Percentiles rank a stretch among this genome's conserved stretches.
Evolutionary conservation across 1,284 basidiomycete species (phyloP).

Genomic region (Xerocomus minutiporus): DNA sequence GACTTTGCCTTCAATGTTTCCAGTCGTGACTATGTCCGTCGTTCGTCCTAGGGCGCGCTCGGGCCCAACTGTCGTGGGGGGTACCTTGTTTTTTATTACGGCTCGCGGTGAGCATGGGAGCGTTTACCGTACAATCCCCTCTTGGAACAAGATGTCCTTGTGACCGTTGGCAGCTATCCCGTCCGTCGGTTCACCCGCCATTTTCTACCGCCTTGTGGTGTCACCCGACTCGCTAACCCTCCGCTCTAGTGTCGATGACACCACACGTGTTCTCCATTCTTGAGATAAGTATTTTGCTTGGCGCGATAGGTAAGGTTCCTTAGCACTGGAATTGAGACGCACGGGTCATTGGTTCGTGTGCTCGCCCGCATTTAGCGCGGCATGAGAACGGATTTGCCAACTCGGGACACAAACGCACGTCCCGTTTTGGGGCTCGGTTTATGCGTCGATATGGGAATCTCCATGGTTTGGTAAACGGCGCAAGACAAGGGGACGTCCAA

Average conservation of each 20-base stretch:
- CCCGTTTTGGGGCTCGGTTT: slow-evolving; percentile 24
- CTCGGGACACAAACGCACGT: slow-evolving; percentile 22
- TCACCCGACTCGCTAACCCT: not conserved
- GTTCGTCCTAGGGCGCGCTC: not conserved
- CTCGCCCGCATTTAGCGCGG: slow-evolving; percentile 3
- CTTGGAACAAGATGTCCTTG: not conserved
- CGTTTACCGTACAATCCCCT: not conserved
- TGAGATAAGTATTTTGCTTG: not conserved
- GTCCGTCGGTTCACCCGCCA: not conserved
- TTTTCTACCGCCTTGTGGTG: not conserved
- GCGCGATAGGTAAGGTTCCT: not conserved
- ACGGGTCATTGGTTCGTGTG: slow-evolving; percentile 19
- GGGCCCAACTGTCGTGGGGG: slow-evolving; percentile 2
- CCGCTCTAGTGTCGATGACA: slow-evolving; percentile 11
- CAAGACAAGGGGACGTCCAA: slow-evolving; percentile 36
- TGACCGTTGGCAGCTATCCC: not conserved
- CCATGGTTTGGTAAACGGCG: not conserved
- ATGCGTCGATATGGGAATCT: slow-evolving; percentile 23
- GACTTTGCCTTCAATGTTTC: not conserved
- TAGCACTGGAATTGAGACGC: slow-evolving; percentile 1
- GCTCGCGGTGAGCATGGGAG: not conserved
- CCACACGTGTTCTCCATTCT: slow-evolving; percentile 1
- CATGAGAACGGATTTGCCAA: slow-evolving; percentile 11
- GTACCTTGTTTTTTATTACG: slow-evolving; percentile 17
- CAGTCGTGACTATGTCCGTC: not conserved